These are phyloP conservation scores for Pyrenula aspistea DNA, from an alignment of 495 filamentous ascomycete genomes.

Conservation along the genomic window DNA sequence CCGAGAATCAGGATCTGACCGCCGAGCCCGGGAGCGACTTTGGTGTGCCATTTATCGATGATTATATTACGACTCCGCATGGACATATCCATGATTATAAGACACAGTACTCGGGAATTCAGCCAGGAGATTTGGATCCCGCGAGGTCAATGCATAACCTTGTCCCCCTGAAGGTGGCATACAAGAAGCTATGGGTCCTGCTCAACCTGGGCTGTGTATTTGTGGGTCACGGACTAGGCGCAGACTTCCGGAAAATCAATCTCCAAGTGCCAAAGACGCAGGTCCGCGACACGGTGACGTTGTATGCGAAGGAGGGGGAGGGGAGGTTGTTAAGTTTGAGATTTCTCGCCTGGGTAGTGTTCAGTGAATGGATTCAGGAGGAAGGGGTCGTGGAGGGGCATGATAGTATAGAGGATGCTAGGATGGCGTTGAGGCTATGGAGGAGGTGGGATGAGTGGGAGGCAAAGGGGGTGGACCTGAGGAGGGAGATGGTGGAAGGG, in stretches of 20 bases:
- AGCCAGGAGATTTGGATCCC: constrained; percentile 68
- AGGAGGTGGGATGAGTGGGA: constrained; percentile 80
- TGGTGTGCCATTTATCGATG: constrained; percentile 84
- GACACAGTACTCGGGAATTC: constrained; percentile 85
- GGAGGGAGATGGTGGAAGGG: constrained; percentile 56
- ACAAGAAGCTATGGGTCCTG: constrained; percentile 96
- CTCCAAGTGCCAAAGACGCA: constrained; percentile 88
- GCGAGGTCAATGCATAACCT: constrained; percentile 63
- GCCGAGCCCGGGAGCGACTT: background rate
- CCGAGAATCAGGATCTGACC: constrained; percentile 27
- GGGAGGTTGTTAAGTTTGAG: constrained; percentile 68
- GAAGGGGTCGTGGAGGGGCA: constrained; percentile 38
- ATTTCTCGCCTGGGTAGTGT: constrained; percentile 76
- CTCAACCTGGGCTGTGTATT: constrained; percentile 90
- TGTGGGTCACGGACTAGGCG: constrained; percentile 81
- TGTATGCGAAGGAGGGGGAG: constrained; percentile 58
- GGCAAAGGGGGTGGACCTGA: constrained; percentile 68
- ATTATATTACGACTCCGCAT: constrained; percentile 77
- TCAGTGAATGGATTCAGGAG: constrained; percentile 84
- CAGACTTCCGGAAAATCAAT: constrained; percentile 95
- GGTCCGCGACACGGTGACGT: constrained; percentile 81
- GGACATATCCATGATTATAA: constrained; percentile 94
- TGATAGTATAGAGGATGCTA: constrained; percentile 88
- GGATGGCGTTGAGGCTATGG: constrained; percentile 80
- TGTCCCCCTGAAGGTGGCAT: constrained; percentile 78